Evolutionary conservation across 768 basidiomycete species (phyloP), one percentile per base, ranked within the genome.

Genomic region (Leccinum truebloodii): DNA sequence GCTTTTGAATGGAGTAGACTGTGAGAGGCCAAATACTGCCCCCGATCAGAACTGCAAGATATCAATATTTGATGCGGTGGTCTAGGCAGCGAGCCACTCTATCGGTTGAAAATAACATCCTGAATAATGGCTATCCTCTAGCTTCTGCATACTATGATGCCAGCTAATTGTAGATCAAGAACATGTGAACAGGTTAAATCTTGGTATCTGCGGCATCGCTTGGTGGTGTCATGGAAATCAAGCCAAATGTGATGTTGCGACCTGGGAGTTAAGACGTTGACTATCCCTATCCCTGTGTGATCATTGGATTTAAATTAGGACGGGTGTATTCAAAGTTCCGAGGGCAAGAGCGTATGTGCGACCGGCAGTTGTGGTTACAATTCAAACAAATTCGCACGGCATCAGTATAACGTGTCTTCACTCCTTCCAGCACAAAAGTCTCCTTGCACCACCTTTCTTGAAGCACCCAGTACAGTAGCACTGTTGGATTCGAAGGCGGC

Each of bases 1-100:
- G 55, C 56, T 63, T 70, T 70, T 69, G 61, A 66, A 52, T 49
- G 57, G 22, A 44, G 52, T 22, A n/a, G 12, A 13, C 14, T 13
- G 48, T 26, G 54, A 54, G 54, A 51, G 24, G 46, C 48, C 16
- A 8, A 41, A 59, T 63, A 68, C 60, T 30, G 66, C 66, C 57
- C 16, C n/a, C 18, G 55, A 51, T 49, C 48, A 49, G 13, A 16
- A 37, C 10, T 34, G 35, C 16, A 24, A 49, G 10, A 35, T 7
- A 52, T 52, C 28, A 52, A 51, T 28, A 22, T 50, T 35, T 30
- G 26, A n/a, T 30, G 28, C 57, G 20, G 57, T 58, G 20, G 52
- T 39, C 20, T 32, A 20, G 57, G 52, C 30, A 55, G 22, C 18
- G 32, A 6, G 12, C 18, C 44, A 26, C 46, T 56, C 48, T 26